phyloP scores from a whole-genome alignment of 345 rosid species.

The Brassica incana region DNA sequence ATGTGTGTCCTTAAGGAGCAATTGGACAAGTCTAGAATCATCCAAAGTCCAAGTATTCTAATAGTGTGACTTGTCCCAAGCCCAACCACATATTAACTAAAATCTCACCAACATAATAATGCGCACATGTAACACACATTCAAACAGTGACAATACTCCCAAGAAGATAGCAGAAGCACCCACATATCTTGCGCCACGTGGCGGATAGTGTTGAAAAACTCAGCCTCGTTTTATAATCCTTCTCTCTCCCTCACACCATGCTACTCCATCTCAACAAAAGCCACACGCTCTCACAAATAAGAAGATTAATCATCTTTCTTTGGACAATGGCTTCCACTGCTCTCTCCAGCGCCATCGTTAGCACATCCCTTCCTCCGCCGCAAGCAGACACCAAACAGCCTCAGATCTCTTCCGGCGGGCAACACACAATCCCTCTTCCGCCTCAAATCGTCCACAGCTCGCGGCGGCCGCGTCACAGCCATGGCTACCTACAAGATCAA shows the following conservation, averaged over 20 bases:
- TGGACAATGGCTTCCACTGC: conserved; percentile 53
- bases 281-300: background rate
- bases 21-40: background rate
- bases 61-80: background rate
- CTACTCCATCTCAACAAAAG: conserved; percentile 6
- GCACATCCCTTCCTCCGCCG: conserved; percentile 60
- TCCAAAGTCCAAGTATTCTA: background rate
- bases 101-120: background rate
- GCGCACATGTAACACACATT: background rate
- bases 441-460: conserved; percentile 41
- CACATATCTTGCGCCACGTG: conserved; percentile 57
- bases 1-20: background rate
- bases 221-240: conserved; percentile 17
- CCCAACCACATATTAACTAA: background rate
- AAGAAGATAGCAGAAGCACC: conserved; percentile 42
- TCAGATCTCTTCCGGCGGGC: conserved; percentile 46
- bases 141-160: background rate
- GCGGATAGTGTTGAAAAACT: conserved; percentile 36
- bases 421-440: conserved; percentile 58
- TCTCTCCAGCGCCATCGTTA: conserved; percentile 52
- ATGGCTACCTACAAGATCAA: conserved; percentile 77
- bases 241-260: too few relatives aligned
- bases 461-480: conserved; percentile 54
- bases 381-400: conserved; percentile 45
- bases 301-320: background rate